These are phyloP conservation scores for Globisporangium paroecandrum DNA, from an alignment of 352 stramenopile genomes.

Conservation along the genomic window DNA sequence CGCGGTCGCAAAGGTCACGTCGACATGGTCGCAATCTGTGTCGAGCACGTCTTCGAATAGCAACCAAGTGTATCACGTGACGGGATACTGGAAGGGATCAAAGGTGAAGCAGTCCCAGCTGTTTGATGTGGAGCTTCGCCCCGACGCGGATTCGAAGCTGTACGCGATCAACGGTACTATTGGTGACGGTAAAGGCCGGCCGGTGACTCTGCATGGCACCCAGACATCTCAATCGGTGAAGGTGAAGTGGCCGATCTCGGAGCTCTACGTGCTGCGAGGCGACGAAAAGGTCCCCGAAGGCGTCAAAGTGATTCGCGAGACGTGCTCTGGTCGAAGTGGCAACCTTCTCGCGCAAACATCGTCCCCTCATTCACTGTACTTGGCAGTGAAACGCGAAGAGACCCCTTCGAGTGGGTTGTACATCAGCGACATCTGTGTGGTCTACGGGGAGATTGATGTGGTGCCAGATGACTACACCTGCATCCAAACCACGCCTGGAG, in stretches of 20 bases:
- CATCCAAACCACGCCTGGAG: conserved; percentile 62
- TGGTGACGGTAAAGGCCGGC: conserved; percentile 58
- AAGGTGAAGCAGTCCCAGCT: conserved; percentile 73
- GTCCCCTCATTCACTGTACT: conserved; percentile 68
- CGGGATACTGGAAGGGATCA: conserved; percentile 68
- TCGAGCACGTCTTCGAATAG: conserved; percentile 9
- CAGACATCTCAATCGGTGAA: conserved; percentile 61
- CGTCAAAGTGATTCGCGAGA: conserved; percentile 64
- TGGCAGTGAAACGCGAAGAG: conserved; percentile 70
- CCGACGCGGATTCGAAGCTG: conserved; percentile 20
- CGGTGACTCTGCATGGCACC: conserved; percentile 48
- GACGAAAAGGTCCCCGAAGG: conserved; percentile 72
- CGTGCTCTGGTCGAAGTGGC: conserved; percentile 61
- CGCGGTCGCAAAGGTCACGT: conserved; percentile 45
- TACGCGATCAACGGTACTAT: conserved; percentile 67
- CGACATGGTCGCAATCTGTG: conserved; percentile 41
- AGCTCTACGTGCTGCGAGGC: conserved; percentile 68
- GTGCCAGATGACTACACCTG: conserved; percentile 76
- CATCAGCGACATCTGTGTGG: conserved; percentile 73
- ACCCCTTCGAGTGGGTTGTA: conserved; percentile 36
- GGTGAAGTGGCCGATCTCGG: conserved; percentile 73
- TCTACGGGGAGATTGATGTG: conserved; percentile 85
- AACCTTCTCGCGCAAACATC: conserved; percentile 73
- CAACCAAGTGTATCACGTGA: conserved; percentile 45
- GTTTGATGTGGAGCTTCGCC: conserved; percentile 70